These are phyloP conservation scores for Hericium erinaceus DNA, from an alignment of 768 basidiomycete genomes.

Conservation along the genomic window DNA sequence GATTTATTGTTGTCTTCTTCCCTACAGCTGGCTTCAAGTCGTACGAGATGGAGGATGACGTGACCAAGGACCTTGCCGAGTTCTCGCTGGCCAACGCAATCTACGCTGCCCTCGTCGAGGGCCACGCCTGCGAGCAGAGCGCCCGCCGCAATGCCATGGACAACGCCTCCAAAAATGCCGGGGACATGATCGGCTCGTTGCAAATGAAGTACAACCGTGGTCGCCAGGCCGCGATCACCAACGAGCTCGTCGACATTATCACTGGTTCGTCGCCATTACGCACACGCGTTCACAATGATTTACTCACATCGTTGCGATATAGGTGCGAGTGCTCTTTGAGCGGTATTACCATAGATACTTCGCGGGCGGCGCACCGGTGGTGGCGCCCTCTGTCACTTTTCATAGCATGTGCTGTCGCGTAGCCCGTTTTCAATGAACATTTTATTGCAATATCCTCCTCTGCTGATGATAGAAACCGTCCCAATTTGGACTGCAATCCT, in stretches of 20 bases:
- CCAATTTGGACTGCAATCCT: too few species aligned
- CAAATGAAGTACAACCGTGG: constrained; percentile 98
- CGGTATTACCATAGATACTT: background rate
- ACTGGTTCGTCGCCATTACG: constrained; percentile 49
- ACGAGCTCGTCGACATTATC: constrained; percentile 88
- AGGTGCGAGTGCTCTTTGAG: constrained; percentile 44
- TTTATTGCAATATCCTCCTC: too few species aligned
- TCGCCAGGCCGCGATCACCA: constrained; percentile 96
- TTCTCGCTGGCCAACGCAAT: constrained; percentile 96
- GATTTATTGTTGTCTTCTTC: background rate
- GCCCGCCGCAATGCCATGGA: constrained; percentile 98
- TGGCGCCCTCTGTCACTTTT: background rate
- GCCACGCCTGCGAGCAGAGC: constrained; percentile 90
- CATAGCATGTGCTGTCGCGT: background rate
- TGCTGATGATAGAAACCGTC: too few species aligned
- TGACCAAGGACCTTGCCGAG: constrained; percentile 86
- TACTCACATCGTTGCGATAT: background rate
- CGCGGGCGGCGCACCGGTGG: background rate
- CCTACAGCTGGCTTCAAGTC: constrained; percentile 74
- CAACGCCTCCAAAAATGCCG: constrained; percentile 98
- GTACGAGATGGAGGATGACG: constrained; percentile 98
- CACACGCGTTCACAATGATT: background rate
- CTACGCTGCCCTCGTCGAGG: constrained; percentile 89
- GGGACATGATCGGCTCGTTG: constrained; percentile 80
- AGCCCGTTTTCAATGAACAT: background rate